Evolutionary conservation across 2,329 filamentous ascomycete species (phyloP), one percentile per base, ranked within the genome.

Genomic region (Ophiocordyceps sinensis): DNA sequence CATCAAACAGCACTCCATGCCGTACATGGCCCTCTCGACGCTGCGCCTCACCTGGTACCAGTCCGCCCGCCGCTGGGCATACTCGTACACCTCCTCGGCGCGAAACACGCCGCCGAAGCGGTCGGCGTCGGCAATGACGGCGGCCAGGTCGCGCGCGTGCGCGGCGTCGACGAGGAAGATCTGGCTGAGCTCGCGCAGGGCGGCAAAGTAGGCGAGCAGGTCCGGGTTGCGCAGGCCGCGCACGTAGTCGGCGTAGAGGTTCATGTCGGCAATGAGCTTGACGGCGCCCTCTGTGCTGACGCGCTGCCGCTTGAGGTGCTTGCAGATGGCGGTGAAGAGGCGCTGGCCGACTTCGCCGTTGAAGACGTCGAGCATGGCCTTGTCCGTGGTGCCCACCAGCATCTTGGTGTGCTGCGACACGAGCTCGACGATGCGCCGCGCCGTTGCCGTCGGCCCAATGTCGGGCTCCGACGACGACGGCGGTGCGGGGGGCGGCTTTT

Each of bases 341-440:
- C 91, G 82, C 47, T 95, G 74, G 1, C 91, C 91, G 23, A 98
- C 89, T 65, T 98, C 91, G 62, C 91, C 86, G 60, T 94, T 95
- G 70, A 98, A 98, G 13, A 98, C 91, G 56, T 98, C 91, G 23
- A 98, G 79, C 72, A 94, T 94, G 46, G 85, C 89, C 68, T 98
- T 98, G 58, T 98, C 91, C 1, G 89, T 96, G 57, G 85, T 94
- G 46, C 91, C 91, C 4, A 85, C 77, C 12, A 98, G 72, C 86
- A 98, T 95, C 55, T 75, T 78, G 2, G 88, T 96, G 59, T 98
- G 91, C 14, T 82, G 82, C 19, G 80, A 81, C 13, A 96, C 84
- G 34, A 96, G 77, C 35, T 86, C 79, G 23, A 94, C 84, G 39
- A 98, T 79, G 40, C 81, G 79, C 47, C 67, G 71, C 5, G 91